phyloP scores from a whole-genome alignment of 176 grass and related monocot genomes.

The Juncus effusus region DNA sequence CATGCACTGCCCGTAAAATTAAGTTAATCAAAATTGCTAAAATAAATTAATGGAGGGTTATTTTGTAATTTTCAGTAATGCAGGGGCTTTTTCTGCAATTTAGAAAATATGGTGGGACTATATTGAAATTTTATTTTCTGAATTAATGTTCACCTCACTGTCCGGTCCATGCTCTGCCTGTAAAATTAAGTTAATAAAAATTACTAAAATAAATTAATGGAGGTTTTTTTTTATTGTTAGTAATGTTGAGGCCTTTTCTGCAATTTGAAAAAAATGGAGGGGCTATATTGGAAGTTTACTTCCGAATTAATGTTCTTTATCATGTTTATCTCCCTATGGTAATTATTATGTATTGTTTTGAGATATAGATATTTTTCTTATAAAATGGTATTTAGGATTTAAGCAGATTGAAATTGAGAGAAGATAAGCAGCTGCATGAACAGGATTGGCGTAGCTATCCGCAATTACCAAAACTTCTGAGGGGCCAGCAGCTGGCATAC shows the following conservation, averaged over 20 bases:
- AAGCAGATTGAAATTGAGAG: slow-evolving; percentile 30
- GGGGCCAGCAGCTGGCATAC: slow-evolving; percentile 83
- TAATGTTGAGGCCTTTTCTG: not conserved
- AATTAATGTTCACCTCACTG: slow-evolving; percentile 26
- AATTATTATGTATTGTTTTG: too few species aligned
- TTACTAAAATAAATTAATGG: too few species aligned
- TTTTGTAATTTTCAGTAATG: not conserved
- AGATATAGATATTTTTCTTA: too few species aligned
- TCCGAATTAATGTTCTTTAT: slow-evolving; percentile 36
- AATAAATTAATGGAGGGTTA: too few species aligned
- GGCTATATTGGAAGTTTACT: not conserved
- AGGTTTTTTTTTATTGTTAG: too few species aligned
- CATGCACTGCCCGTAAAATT: slow-evolving; percentile 69
- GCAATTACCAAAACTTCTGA: slow-evolving; percentile 95
- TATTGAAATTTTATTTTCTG: slow-evolving; percentile 35
- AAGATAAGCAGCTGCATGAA: slow-evolving; percentile 88
- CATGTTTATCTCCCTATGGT: too few species aligned
- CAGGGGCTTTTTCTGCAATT: too few species aligned
- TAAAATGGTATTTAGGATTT: too few species aligned
- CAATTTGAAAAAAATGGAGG: not conserved
- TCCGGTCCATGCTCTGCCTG: slow-evolving; percentile 98
- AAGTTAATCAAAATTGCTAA: too few species aligned
- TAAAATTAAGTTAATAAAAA: not conserved
- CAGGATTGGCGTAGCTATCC: slow-evolving; percentile 71
- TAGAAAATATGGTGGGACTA: not conserved